These are phyloP conservation scores for Rhizopus arrhizus DNA, from an alignment of 371 early-diverging fungal genomes.

Conservation along the genomic window DNA sequence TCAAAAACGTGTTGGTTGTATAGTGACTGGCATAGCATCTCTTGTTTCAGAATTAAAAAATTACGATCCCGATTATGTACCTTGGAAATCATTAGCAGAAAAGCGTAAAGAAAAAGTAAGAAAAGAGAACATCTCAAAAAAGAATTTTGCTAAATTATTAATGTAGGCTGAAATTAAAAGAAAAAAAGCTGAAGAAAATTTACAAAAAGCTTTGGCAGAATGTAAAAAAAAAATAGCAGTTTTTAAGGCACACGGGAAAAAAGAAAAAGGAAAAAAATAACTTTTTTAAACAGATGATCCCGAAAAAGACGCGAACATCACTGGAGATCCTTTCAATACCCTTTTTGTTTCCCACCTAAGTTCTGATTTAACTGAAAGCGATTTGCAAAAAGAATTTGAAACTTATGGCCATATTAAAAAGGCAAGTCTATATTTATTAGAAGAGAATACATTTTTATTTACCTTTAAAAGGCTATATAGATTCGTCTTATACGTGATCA, in stretches of 20 bases:
- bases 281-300: slow-evolving; percentile 66
- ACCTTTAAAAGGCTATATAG: slow-evolving; percentile 35
- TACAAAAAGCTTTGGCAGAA: slow-evolving; percentile 55
- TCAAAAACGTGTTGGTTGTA: slow-evolving; percentile 62
- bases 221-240: slow-evolving; percentile 41
- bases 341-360: slow-evolving; percentile 87
- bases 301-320: slow-evolving; percentile 65
- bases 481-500: slow-evolving; percentile 74
- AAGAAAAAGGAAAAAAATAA: too few species aligned
- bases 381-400: slow-evolving; percentile 81
- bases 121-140: too few species aligned
- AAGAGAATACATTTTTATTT: too few species aligned
- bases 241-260: too few species aligned
- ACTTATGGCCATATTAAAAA: slow-evolving; percentile 81
- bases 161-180: slow-evolving; percentile 58
- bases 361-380: slow-evolving; percentile 82
- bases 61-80: slow-evolving; percentile 78
- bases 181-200: slow-evolving; percentile 59
- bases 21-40: slow-evolving; percentile 67
- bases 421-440: slow-evolving; percentile 41
- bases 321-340: slow-evolving; percentile 91
- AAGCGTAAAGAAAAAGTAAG: slow-evolving; percentile 69
- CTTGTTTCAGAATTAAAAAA: slow-evolving; percentile 61
- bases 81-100: slow-evolving; percentile 72
- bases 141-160: too few species aligned